Conservation (phyloP, 257 asterid genomes). For the Fraxinus quadrangulata region DNA sequence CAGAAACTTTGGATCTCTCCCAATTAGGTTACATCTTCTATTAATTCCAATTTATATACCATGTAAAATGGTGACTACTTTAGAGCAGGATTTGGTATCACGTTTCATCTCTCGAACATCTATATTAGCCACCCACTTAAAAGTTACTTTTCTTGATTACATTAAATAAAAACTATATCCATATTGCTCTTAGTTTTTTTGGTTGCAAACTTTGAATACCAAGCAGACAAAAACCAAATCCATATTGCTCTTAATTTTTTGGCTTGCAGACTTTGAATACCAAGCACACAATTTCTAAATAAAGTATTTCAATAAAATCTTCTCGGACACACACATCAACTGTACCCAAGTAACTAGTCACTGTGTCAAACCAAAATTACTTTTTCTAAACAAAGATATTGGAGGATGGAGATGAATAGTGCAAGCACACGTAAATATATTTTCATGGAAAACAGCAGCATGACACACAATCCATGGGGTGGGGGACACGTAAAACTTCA, state of each 20-base stretch:
- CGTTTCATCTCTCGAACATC: not conserved
- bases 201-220: too few relatives aligned
- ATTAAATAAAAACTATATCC: not conserved
- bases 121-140: not conserved
- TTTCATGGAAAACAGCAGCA: constrained; percentile 19
- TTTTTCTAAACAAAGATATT: not conserved
- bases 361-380: not conserved
- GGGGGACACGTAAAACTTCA: not conserved
- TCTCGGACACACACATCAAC: not conserved
- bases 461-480: constrained; percentile 4
- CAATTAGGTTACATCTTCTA: constrained; percentile 3
- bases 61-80: not conserved
- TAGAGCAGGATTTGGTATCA: not conserved
- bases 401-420: not conserved
- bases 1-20: constrained; percentile 17
- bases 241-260: not conserved
- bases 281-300: too few relatives aligned
- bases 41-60: constrained; percentile 6
- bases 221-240: too few relatives aligned
- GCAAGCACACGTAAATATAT: constrained; percentile 4
- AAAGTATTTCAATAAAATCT: not conserved
- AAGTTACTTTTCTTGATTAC: not conserved
- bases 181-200: too few relatives aligned
- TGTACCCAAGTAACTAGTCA: not conserved
- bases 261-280: too few relatives aligned